Evolutionary conservation across 768 basidiomycete genomes (phyloP).

Genomic region (Collybia mongolica): DNA sequence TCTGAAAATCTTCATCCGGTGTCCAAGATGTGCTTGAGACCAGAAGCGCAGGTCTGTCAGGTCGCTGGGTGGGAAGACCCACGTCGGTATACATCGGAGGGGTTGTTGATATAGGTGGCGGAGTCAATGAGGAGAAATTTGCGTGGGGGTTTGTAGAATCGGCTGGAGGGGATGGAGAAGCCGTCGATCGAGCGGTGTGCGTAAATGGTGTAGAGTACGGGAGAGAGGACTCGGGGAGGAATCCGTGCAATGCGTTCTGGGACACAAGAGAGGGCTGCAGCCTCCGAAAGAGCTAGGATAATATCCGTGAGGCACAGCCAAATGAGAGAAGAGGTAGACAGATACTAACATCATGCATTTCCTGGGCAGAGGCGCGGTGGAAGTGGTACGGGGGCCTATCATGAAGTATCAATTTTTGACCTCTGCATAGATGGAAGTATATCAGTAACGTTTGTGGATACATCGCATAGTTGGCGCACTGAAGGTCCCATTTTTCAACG

Average conservation of each 20-base stretch:
- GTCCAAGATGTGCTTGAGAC: conserved; percentile 98
- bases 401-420: conserved; percentile 74
- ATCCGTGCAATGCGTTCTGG: conserved; percentile 36
- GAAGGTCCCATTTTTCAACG: conserved; percentile 68
- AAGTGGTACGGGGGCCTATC: conserved; percentile 92
- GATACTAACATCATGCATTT: conserved; percentile 69
- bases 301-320: neutral
- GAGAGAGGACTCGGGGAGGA: conserved; percentile 49
- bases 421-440: conserved; percentile 42
- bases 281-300: conserved; percentile 48
- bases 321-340: neutral
- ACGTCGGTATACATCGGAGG: conserved; percentile 31
- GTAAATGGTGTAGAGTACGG: conserved; percentile 71
- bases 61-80: conserved; percentile 47
- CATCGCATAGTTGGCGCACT: conserved; percentile 45
- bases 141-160: conserved; percentile 13
- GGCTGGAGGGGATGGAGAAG: conserved; percentile 5
- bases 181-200: conserved; percentile 31
- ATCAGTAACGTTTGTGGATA: too few relatives aligned
- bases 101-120: conserved; percentile 24
- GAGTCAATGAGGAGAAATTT: conserved; percentile 5
- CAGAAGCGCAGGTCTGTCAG: conserved; percentile 80
- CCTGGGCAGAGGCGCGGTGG: conserved; percentile 63
- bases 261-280: conserved; percentile 36
- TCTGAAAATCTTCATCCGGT: conserved; percentile 90